A percentile compares a stretch with the other conserved stretches of the same genome.
phyloP scores from a whole-genome alignment of 176 grass and related monocot genomes.

The Puya raimondii region DNA sequence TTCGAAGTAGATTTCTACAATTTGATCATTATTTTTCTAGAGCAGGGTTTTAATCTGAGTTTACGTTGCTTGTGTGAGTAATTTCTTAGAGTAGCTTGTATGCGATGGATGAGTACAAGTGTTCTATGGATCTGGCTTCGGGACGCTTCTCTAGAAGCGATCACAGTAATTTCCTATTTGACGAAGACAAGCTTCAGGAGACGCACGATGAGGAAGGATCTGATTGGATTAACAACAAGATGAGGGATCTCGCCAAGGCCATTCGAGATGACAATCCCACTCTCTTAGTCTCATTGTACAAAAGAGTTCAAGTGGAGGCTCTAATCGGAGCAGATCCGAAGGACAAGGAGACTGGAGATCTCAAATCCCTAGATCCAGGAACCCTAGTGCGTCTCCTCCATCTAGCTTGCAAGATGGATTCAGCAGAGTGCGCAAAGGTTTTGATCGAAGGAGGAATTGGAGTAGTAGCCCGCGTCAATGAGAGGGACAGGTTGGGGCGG shows the following conservation, averaged over 20 bases:
- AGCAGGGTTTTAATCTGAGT: background rate
- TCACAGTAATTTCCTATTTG: background rate
- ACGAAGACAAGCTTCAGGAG: background rate
- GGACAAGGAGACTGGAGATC: background rate
- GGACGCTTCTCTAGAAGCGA: background rate
- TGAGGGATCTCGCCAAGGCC: background rate
- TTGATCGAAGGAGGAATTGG: constrained; percentile 36
- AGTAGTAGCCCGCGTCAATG: constrained; percentile 16
- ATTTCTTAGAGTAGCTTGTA: background rate
- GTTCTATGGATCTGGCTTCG: background rate
- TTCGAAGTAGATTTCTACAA: too few relatives aligned
- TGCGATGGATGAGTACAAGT: background rate
- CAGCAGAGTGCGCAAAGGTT: constrained; percentile 39
- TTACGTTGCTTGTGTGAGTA: background rate
- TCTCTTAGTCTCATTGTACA: background rate
- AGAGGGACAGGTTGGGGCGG: constrained; percentile 33
- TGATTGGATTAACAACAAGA: background rate
- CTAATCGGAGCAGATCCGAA: too few relatives aligned
- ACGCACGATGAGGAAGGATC: background rate
- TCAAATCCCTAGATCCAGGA: constrained; percentile 25
- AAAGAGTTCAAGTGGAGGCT: background rate
- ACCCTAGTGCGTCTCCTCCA: constrained; percentile 44
- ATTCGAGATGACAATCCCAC: background rate
- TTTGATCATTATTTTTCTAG: background rate
- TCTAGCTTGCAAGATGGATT: constrained; percentile 49